Base-by-base conservation (phyloP, 2,329 filamentous ascomycete genomes). In the Pyricularia pennisetigena region DNA sequence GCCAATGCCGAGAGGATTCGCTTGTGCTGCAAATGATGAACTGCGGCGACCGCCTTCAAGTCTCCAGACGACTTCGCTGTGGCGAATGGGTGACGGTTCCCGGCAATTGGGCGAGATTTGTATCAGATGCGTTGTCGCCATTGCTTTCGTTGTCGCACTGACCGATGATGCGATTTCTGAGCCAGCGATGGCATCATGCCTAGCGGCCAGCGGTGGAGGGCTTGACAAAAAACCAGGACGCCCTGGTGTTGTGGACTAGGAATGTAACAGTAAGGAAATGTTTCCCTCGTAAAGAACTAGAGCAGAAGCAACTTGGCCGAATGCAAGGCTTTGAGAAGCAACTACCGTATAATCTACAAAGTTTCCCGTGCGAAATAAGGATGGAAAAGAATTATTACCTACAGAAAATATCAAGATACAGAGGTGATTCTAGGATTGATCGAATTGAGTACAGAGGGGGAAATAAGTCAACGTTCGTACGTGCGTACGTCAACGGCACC, bases 101-200 rank as follows among this genome's bases (percentile, higher is more conserved):
- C 20, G 41, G 41, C 41, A n/a, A 54, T 54, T n/a, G 16, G 41
- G 24, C 64, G 12, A 54, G 23, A 57, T 69, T 68, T 69, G 66
- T 68, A 59, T 14, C 41, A 41, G 64, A 49, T 32, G 12, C 20
- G 59, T 20, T 28, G 59, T 62, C 59, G 59, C 24, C 24, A 28
- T 62, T 41, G 49, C 67, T 67, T 61, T 41, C 64, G 54, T n/a
- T 63, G 35, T 66, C 10, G n/a, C 62, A 30, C 49, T 24, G 62
- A 30, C 23, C 24, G 62, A 67, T 69, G 68, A 32, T 63, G 68
- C 54, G 32, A 67, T 49, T 32, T 24, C 35, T 16, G 29, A 24
- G 30, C 26, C 24, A 28, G 32, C 57, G 23, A 63, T 69, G 65
- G 68, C 68, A 69, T 67, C 68, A 69, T 69, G 63, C 64, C 64